phyloP scores from a whole-genome alignment of 495 filamentous ascomycete genomes.

The Usnea hakonensis region DNA sequence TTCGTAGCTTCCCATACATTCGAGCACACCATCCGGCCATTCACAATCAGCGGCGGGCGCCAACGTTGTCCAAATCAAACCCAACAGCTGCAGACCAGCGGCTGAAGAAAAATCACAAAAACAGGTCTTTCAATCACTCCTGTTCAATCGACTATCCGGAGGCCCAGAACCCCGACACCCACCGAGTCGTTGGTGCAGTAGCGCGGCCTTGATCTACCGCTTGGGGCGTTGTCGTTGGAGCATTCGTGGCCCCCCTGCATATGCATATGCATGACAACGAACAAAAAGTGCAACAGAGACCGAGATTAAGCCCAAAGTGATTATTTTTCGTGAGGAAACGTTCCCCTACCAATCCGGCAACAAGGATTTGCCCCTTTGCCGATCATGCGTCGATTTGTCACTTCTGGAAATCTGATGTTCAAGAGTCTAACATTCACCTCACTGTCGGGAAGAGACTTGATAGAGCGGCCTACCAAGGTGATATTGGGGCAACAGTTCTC shows the following conservation, averaged over 20 bases:
- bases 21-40: not conserved
- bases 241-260: not conserved
- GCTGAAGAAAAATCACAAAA: not conserved
- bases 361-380: too few species aligned
- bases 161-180: not conserved
- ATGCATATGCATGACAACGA: not conserved
- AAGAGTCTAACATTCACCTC: too few species aligned
- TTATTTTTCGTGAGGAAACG: too few species aligned
- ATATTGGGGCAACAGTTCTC: too few species aligned
- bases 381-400: too few species aligned
- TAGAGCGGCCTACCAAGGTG: too few species aligned
- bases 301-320: too few species aligned
- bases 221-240: not conserved
- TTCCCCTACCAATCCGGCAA: too few species aligned
- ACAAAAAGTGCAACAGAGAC: not conserved
- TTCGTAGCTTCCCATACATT: too few species aligned
- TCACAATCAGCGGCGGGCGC: not conserved
- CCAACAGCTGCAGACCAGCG: not conserved
- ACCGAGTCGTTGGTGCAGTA: not conserved
- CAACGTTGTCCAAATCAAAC: not conserved
- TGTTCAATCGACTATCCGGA: not conserved
- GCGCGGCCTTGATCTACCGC: slow-evolving; percentile 1
- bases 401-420: too few species aligned
- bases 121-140: too few species aligned
- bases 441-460: too few species aligned